Conservation (phyloP, 2,329 filamentous ascomycete species). For the Simplicillium aogashimaense region DNA sequence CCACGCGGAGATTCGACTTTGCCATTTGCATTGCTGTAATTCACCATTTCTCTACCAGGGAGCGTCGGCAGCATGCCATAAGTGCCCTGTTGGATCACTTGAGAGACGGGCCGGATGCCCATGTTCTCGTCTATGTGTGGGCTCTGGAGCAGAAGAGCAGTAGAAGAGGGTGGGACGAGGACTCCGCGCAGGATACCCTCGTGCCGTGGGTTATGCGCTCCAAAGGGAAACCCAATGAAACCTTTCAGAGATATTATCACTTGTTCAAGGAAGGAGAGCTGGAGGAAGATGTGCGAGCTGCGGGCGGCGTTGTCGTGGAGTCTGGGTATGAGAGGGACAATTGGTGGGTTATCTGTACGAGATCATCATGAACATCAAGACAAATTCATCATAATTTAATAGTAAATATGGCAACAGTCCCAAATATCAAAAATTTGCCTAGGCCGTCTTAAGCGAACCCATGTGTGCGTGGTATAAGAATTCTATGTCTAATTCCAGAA, state of each 20-base stretch:
- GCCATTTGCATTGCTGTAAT: slow-evolving; percentile 90
- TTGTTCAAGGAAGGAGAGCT: slow-evolving; percentile 81
- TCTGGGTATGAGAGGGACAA: slow-evolving; percentile 95
- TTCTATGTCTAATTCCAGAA: too few relatives aligned
- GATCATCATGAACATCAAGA: slow-evolving; percentile 2
- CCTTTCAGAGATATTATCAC: slow-evolving; percentile 89
- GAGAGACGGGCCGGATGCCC: slow-evolving; percentile 47
- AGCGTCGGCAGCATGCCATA: slow-evolving; percentile 64
- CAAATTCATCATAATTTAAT: not conserved
- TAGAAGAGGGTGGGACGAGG: slow-evolving; percentile 79
- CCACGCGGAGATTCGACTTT: slow-evolving; percentile 54
- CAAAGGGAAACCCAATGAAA: slow-evolving; percentile 33
- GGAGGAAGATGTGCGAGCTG: slow-evolving; percentile 64
- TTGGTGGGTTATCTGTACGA: slow-evolving; percentile 74
- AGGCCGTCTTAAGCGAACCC: slow-evolving; percentile 18
- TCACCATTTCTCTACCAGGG: slow-evolving; percentile 78
- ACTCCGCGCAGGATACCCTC: slow-evolving; percentile 79
- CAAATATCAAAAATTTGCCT: not conserved
- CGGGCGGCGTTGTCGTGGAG: slow-evolving; percentile 66
- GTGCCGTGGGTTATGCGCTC: slow-evolving; percentile 79
- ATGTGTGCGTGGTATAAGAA: slow-evolving; percentile 18
- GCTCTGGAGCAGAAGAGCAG: slow-evolving; percentile 85
- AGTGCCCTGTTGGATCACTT: slow-evolving; percentile 60
- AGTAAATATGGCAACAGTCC: slow-evolving; percentile 1
- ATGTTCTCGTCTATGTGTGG: slow-evolving; percentile 75